Percentiles rank a stretch among this genome's conserved stretches.
Evolutionary conservation across 345 rosid genomes (phyloP).

Genomic region (Leavenworthia alabamica): DNA sequence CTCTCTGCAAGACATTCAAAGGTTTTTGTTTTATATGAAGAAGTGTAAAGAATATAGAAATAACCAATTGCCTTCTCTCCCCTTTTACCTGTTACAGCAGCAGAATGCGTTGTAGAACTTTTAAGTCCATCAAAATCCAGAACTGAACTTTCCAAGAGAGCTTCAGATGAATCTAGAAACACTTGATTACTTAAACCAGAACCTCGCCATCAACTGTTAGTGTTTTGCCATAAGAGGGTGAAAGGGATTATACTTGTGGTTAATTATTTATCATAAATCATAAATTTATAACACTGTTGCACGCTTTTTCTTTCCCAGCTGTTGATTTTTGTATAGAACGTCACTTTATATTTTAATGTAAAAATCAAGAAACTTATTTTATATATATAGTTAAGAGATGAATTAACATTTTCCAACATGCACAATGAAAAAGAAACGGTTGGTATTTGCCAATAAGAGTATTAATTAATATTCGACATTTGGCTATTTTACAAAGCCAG

Average conservation of each 20-base stretch:
- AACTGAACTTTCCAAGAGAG: constrained; percentile 43
- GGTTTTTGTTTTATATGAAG: not conserved
- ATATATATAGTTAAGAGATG: too few relatives aligned
- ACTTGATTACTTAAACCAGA: too few relatives aligned
- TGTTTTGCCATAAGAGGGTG: too few relatives aligned
- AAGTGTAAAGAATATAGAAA: not conserved
- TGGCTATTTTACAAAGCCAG: not conserved
- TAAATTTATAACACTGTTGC: too few relatives aligned
- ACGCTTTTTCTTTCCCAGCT: too few relatives aligned
- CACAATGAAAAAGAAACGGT: not conserved
- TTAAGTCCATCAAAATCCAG: constrained; percentile 36
- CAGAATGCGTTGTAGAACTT: constrained; percentile 65
- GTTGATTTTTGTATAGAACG: too few relatives aligned
- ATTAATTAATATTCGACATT: not conserved
- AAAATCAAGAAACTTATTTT: too few relatives aligned
- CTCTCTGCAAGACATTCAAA: constrained; percentile 40
- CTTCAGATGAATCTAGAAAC: constrained; percentile 23
- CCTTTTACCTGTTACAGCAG: constrained; percentile 52
- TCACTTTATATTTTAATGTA: too few relatives aligned
- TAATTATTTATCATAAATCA: too few relatives aligned
- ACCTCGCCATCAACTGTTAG: too few relatives aligned
- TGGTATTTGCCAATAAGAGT: constrained; percentile 4
- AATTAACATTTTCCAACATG: not conserved
- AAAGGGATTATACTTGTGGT: too few relatives aligned
- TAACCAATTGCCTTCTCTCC: not conserved